These are phyloP conservation scores for Macrotyloma uniflorum DNA, from an alignment of 306 rosid genomes.

Conservation along the genomic window DNA sequence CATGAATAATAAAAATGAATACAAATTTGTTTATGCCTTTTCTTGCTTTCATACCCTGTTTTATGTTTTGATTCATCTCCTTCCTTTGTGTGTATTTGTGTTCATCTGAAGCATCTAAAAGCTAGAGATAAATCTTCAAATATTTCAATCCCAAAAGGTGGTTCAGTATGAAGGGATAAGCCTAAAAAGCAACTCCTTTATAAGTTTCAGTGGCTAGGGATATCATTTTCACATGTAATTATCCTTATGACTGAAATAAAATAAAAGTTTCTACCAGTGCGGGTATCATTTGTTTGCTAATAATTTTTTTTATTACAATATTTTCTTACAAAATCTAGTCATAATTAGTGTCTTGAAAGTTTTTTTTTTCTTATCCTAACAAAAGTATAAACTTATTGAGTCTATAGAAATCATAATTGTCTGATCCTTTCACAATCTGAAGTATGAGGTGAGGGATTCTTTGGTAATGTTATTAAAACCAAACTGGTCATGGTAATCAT, in stretches of 20 bases:
- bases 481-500: neutral
- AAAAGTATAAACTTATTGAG: neutral
- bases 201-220: neutral
- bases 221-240: neutral
- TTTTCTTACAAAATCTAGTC: neutral
- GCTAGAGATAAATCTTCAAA: neutral
- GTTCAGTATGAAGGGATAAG: constrained; percentile 7
- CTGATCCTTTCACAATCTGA: neutral
- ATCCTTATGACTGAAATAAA: neutral
- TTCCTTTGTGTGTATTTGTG: constrained; percentile 10
- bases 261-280: neutral
- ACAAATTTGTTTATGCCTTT: constrained; percentile 8
- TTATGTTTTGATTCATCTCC: constrained; percentile 13
- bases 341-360: neutral
- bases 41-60: neutral
- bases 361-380: neutral
- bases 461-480: neutral
- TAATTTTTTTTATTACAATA: neutral
- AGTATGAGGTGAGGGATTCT: neutral
- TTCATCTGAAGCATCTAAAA: constrained; percentile 22
- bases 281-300: constrained; percentile 2
- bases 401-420: constrained; percentile 4
- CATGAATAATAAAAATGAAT: constrained; percentile 15
- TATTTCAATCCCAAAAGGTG: constrained; percentile 6
- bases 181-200: constrained; percentile 5